A percentile compares a stretch with the other conserved stretches of the same genome.
phyloP scores from a whole-genome alignment of 1,284 basidiomycete genomes.

The Tylopilus sp. region DNA sequence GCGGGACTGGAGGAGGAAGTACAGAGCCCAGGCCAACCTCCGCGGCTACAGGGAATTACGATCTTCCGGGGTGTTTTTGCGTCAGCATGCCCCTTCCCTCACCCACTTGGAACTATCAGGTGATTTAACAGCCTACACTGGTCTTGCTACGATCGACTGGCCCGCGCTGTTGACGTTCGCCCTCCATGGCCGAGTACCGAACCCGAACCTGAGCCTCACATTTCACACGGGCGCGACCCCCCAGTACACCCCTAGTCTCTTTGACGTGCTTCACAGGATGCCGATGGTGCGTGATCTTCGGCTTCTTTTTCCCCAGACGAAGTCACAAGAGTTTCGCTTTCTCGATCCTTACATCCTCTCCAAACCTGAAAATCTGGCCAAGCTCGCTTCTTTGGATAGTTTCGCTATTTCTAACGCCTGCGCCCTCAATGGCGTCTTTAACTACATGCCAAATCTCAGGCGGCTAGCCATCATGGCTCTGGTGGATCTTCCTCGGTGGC shows the following conservation, averaged over 20 bases:
- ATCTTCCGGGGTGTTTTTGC: constrained; percentile 32
- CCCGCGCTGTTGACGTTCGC: constrained; percentile 26
- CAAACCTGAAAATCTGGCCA: constrained; percentile 21
- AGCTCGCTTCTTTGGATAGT: constrained; percentile 34
- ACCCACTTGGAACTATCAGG: constrained; percentile 30
- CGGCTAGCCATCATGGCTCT: constrained; percentile 32
- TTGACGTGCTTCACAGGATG: constrained; percentile 30
- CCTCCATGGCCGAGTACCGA: constrained; percentile 30
- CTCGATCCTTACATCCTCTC: constrained; percentile 22
- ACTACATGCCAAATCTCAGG: constrained; percentile 28
- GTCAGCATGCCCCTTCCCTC: constrained; percentile 28
- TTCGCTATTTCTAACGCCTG: constrained; percentile 35
- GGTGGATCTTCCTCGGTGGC: constrained; percentile 33
- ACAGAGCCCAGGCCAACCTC: constrained; percentile 29
- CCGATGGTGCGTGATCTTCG: constrained; percentile 28
- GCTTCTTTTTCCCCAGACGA: constrained; percentile 30
- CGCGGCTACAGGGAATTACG: constrained; percentile 32
- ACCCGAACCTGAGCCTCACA: constrained; percentile 8
- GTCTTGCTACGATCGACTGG: constrained; percentile 33
- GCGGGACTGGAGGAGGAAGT: constrained; percentile 35
- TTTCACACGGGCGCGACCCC: constrained; percentile 12
- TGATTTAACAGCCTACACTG: constrained; percentile 27
- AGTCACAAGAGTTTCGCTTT: constrained; percentile 25
- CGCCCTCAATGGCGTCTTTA: constrained; percentile 27
- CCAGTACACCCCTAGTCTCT: constrained; percentile 11